Base-by-base conservation (phyloP, 2,329 filamentous ascomycete species). In the Epicoccum sorghinum region DNA sequence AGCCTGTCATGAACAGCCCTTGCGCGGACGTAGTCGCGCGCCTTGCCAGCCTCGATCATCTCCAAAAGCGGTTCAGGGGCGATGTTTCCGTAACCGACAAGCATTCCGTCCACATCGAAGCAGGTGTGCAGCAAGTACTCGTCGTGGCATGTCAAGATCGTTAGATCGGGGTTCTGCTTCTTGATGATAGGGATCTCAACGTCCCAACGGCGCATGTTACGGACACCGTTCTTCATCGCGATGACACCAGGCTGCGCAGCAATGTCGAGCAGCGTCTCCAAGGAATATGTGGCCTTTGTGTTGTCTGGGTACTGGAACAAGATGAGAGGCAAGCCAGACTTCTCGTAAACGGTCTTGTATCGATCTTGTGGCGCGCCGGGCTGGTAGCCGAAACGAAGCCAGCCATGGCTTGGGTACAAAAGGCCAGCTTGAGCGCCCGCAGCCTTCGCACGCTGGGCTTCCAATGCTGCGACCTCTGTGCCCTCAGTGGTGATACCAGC, bases 161-260 rank as follows among this genome's bases (percentile, higher is more conserved):
- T 80, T 1, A 83, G 71, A 2, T 80, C 76, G 0, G 80, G 80
- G 4, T 80, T 76, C 60, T 81, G 71, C 24, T 67, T 66, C 43
- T 79, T 77, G 68, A 83, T 82, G 24, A 83, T 74, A 13, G 80
- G 81, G 55, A 83, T 83, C 65, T 83, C 81, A 0, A 79, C 81
- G 46, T 83, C 81, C 81, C 81, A 83, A 14, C 81, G 78, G n/a
- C 79, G 76, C 81, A 83, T 83, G 66, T 83, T 82, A 47, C 81
- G 77, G 8, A 83, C 81, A 18, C 81, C 81, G 57, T 83, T 83
- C 75, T 83, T 83, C 80, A 83, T 83, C 13, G 81, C 81, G 40
- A 83, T 81, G 5, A 82, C 79, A 25, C 81, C 80, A 1, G 80
- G 81, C 30, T 75, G 79, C 7, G 80, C 81, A 2, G 80, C 73